Base-by-base conservation (phyloP, 257 asterid species). In the Solanum virginianum region DNA sequence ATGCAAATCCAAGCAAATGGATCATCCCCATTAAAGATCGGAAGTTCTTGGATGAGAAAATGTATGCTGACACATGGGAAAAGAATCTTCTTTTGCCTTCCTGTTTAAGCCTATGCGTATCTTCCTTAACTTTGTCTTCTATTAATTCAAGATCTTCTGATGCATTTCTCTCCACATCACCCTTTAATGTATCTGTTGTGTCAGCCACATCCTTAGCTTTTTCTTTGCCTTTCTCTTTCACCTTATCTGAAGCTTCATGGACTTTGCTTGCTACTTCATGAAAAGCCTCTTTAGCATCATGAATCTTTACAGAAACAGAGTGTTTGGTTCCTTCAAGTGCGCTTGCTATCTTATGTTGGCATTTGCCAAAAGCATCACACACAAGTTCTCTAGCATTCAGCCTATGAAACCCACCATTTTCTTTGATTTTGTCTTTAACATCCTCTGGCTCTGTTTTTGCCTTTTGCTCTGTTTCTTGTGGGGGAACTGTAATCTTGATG, bases 1-100 rank as follows among this genome's bases (percentile, higher is more conserved):
- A 86, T 17, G 96, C 84, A 39, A 92, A 89, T 2, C 97, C 98
- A 86, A 92, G 84, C 88, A 94, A 65, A 79, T 92, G 92, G 43
- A 90, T 0, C 15, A 89, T 82, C 0, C 91, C 90, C 9, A 89
- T 47, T 8, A 89, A 22, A 17, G 91, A 82, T 1, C 65, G 86
- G 87, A 85, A 1, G n/a, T 66, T 84, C 63, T 85, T 85, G 29
- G 63, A 86, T 18, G 93, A 83, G 2, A 83, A 56, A 2, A 87
- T 22, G 80, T 88, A 87, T 0, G 70, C 81, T 26, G 83, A 86
- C 8, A 80, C 85, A 45, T 88, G 88, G 18, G 2, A 54, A n/a
- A 71, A 79, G 3, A 90, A 89, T 32, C 24, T 92, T n/a, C 87
- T 89, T 45, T 86, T 39, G 26, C 90, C 93, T 87, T 88, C 87